Evolutionary conservation across 768 basidiomycete genomes (phyloP), one percentile per base, ranked within the genome.

Genomic region (Psilocybe tampanensis): DNA sequence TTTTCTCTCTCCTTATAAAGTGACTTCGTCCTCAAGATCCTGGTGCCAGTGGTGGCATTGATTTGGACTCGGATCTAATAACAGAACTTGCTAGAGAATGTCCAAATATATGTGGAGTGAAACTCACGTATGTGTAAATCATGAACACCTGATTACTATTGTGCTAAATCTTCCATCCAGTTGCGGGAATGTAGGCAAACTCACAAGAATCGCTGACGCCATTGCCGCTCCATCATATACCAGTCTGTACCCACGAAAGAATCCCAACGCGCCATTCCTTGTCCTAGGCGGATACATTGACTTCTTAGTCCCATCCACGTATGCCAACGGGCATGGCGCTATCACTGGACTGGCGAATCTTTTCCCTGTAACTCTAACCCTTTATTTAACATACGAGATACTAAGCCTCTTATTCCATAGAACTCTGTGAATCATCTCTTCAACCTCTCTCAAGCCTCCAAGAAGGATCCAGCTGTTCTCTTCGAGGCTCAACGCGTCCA

Each of bases 171-270:
- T 48, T 21, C 58, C 24, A 61, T 52, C 43, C 58, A 93, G 91
- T 42, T 96, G 95, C 66, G 94, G 91, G 24, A 92, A 90, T 66
- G 92, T 97, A 60, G 95, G 94, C 47, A 95, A 95, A 73, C 80
- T 95, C 63, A 91, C 92, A 24, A 83, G 94, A 63, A 89, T 95
- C 61, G 86, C 88, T 47, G 86, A 87, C 43, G 75, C 79, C 9
- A 83, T 91, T 7, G 81, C 89, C 13, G 74, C 75, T 32, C 69
- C 82, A 7, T 69, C 75, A 4, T 94, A 94, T 72, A 60, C 72
- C 17, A 68, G 78, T 24, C 66, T 73, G 32, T 76, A 88, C 72
- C 91, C 93, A 43, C 87, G 92, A 68, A 87, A 84, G 74, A 83
- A 85, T 66, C 66, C 76, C 19, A 72, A 79, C 24, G 82, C 84